Base-by-base conservation (phyloP, 2,329 filamentous ascomycete genomes). In the Periglandula ipomoeae region DNA sequence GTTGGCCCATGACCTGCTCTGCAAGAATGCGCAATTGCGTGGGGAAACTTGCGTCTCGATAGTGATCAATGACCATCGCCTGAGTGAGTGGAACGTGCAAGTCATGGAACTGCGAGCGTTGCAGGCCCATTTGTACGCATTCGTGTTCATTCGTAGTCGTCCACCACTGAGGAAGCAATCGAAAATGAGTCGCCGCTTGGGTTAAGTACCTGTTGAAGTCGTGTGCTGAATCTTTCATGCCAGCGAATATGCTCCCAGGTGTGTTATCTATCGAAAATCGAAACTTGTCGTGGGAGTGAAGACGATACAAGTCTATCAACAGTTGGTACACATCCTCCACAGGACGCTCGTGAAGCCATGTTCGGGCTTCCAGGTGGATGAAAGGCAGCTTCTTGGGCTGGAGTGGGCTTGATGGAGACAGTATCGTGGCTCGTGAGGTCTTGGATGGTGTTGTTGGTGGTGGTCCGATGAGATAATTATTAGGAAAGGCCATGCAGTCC, bases 21-120 rank as follows among this genome's bases (percentile, higher is more conserved):
- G 60, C 67, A 35, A 72, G 56, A 61, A 72, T 65, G 9, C 70
- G 61, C 49, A 74, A 55, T 58, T 70, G 66, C 65, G 69, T 68
- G 7, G 69, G 62, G 55, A 72, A 67, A 2, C 51, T 53, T 5
- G 44, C 19, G 44, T 72, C 61, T 11, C 60, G 60, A 51, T 73
- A 72, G 46, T 67, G 61, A 27, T 64, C 59, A 5, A 56, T 51
- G 32, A 71, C 57, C 27, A 62, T 58, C 2, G 23, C 20, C 50
- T 65, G 65, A 6, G 56, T 47, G 5, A 65, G 53, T n/a, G 51
- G 50, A 2, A 37, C 19, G 1, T 46, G 26, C 15, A 70, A 54
- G n/a, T 52, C 47, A 19, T 58, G 52, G 58, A 61, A 65, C 20
- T 53, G 41, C 2, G 32, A 32, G 8, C 46, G 45, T 1, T 39